Conservation (phyloP, 495 filamentous ascomycete species). For the Neurospora sp. region DNA sequence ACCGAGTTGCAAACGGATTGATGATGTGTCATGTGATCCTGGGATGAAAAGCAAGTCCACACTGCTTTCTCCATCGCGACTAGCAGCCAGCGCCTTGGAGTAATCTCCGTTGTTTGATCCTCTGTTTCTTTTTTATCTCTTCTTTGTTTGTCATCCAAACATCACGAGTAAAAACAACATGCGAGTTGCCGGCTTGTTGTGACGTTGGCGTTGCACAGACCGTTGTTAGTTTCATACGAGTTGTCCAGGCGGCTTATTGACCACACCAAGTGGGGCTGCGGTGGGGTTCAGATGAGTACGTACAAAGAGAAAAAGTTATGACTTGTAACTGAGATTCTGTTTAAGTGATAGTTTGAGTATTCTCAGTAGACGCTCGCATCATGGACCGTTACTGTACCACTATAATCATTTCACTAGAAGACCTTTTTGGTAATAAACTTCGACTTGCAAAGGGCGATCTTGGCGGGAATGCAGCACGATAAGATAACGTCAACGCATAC, state of each 20-base stretch:
- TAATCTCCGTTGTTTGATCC: background rate
- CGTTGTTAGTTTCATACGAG: background rate
- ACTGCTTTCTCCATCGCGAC: background rate
- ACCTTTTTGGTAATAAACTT: background rate
- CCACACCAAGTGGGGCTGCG: background rate
- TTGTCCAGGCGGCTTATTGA: background rate
- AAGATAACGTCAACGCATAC: background rate
- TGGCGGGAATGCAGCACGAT: background rate
- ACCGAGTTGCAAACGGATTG: background rate
- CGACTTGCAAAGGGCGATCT: background rate
- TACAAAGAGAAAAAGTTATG: background rate
- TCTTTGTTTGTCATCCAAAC: background rate
- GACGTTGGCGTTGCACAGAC: background rate
- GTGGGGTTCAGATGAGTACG: background rate
- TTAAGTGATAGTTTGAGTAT: background rate
- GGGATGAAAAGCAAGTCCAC: background rate
- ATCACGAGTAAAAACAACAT: background rate
- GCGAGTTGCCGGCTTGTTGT: background rate
- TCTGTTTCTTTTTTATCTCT: background rate
- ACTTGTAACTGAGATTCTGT: background rate
- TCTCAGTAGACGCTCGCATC: background rate
- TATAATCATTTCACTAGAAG: no score
- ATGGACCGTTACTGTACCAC: no score
- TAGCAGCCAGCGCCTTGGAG: background rate
- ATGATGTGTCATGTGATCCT: background rate